phyloP scores from a whole-genome alignment of 2,329 filamentous ascomycete genomes.

The Penicillium brasilianum region DNA sequence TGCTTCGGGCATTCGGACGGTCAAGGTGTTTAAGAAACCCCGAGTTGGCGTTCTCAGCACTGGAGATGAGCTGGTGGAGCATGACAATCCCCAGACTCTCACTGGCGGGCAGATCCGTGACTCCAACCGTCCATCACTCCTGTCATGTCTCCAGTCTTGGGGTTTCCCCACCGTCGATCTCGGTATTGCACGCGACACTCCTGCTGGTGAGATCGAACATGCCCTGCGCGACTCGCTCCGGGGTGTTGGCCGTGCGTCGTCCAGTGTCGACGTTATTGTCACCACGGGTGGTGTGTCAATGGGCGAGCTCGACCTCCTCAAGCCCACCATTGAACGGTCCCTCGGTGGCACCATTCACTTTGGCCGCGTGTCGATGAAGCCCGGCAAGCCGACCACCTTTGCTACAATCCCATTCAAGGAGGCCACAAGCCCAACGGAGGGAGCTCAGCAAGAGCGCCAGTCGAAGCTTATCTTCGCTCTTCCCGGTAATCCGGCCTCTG shows the following conservation, averaged over 20 bases:
- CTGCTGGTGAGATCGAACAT: constrained; percentile 73
- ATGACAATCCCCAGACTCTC: constrained; percentile 65
- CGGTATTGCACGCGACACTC: constrained; percentile 69
- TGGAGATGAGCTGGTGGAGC: constrained; percentile 88
- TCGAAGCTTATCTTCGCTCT: constrained; percentile 82
- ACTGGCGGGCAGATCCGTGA: constrained; percentile 86
- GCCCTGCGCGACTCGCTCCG: constrained; percentile 76
- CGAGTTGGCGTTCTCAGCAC: constrained; percentile 88
- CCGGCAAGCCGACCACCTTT: constrained; percentile 96
- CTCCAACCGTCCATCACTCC: constrained; percentile 85
- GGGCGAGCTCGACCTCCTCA: constrained; percentile 95
- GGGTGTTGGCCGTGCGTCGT: constrained; percentile 46
- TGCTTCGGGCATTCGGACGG: constrained; percentile 75
- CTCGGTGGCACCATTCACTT: constrained; percentile 95
- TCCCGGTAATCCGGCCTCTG: constrained; percentile 91
- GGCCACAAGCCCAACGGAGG: constrained; percentile 39
- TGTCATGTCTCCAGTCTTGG: constrained; percentile 74
- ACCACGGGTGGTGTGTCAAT: constrained; percentile 96
- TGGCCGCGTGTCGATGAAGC: constrained; percentile 95
- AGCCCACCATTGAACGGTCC: constrained; percentile 89
- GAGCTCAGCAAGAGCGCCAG: constrained; percentile 58
- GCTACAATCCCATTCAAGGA: constrained; percentile 76
- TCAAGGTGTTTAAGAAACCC: constrained; percentile 76
- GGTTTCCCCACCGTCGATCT: constrained; percentile 83
- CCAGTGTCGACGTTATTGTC: constrained; percentile 75